These are phyloP conservation scores for Apophysomyces trapeziformis DNA, from an alignment of 371 early-diverging fungal species.

Conservation along the genomic window DNA sequence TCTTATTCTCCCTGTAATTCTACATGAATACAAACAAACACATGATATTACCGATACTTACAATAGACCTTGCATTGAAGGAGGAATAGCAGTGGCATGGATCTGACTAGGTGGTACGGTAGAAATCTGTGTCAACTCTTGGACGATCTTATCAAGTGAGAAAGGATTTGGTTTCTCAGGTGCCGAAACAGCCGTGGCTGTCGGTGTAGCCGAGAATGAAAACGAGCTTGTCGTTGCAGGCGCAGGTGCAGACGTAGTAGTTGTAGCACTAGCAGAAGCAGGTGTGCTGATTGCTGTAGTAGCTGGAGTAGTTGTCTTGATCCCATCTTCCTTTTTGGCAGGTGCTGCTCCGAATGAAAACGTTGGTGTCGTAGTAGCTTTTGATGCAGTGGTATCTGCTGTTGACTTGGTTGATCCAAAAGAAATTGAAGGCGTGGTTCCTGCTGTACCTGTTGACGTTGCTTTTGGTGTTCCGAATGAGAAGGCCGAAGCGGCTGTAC, in stretches of 20 bases:
- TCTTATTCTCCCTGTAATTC: constrained; percentile 37
- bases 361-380: constrained; percentile 1
- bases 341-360: constrained; percentile 22
- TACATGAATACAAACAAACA: not conserved
- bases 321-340: constrained; percentile 12
- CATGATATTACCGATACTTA: constrained; percentile 22
- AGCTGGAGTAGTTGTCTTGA: constrained; percentile 12
- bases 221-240: constrained; percentile 23
- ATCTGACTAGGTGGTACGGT: constrained; percentile 37
- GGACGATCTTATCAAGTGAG: constrained; percentile 36
- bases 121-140: constrained; percentile 31
- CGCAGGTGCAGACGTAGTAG: constrained; percentile 12
- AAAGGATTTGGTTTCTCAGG: constrained; percentile 32
- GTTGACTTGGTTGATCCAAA: not conserved
- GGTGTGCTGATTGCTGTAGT: constrained; percentile 19
- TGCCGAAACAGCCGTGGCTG: constrained; percentile 13
- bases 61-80: constrained; percentile 31
- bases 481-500: not conserved
- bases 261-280: constrained; percentile 10
- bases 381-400: not conserved
- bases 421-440: constrained; percentile 3
- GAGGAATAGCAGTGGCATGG: constrained; percentile 36
- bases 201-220: constrained; percentile 26
- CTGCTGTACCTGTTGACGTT: not conserved
- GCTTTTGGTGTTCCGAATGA: not conserved